Percentiles rank a stretch among this genome's conserved stretches.
phyloP scores from a whole-genome alignment of 768 basidiomycete species.

The Collybiopsis luxurians region DNA sequence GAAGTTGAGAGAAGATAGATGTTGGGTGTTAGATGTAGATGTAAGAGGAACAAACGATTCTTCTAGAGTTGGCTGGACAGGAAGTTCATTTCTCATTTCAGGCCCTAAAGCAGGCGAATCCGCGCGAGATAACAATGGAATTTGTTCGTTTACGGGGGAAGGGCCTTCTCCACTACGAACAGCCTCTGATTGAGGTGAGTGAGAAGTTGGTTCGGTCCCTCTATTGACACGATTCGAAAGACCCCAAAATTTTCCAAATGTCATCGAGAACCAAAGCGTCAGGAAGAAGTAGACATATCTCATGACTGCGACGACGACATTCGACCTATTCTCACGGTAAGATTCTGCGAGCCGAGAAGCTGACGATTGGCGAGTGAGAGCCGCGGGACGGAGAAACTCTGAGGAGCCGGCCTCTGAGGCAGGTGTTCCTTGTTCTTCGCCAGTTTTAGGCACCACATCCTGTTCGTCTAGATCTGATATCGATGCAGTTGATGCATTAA shows the following conservation, averaged over 20 bases:
- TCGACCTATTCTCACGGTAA: background rate
- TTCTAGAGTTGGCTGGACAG: background rate
- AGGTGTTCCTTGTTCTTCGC: background rate
- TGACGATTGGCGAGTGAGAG: background rate
- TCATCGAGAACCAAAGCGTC: conserved; percentile 1
- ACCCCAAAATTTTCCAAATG: background rate
- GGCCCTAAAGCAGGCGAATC: background rate
- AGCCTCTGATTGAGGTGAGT: background rate
- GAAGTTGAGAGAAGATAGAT: background rate
- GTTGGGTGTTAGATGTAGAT: background rate
- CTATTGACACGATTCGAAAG: background rate
- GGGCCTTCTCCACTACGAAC: background rate
- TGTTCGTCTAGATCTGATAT: conserved; percentile 1
- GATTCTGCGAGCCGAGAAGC: background rate
- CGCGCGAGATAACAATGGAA: background rate
- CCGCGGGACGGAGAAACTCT: background rate
- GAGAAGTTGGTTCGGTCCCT: background rate
- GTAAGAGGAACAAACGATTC: background rate
- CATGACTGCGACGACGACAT: background rate
- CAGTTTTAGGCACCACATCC: background rate
- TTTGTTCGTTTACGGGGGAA: conserved; percentile 1
- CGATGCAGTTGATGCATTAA: background rate
- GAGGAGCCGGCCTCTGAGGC: background rate
- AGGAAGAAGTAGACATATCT: background rate
- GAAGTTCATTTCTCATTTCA: background rate